Base-by-base conservation (phyloP, 495 filamentous ascomycete species). In the Trichocladium antarcticum region DNA sequence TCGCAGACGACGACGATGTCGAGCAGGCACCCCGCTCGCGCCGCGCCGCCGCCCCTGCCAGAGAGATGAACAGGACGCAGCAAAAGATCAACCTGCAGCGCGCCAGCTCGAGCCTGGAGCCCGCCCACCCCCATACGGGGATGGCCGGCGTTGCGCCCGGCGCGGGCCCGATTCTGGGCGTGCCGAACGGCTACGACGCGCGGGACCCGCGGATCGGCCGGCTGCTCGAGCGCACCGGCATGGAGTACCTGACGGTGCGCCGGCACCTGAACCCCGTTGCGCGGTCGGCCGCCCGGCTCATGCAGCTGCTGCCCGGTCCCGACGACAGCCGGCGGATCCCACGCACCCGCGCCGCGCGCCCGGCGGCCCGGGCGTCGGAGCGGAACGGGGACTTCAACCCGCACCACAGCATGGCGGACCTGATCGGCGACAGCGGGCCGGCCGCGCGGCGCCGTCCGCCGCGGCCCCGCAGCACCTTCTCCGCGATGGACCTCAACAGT, bases 41-140 rank as follows among this genome's bases (percentile, higher is more conserved):
- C 9, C 56, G 51, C 31, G 54, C 47, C 24, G 56, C 39, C n/a
- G 55, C 63, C 39, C 71, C 71, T n/a, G n/a, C n/a, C 5, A 66
- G 72, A 1, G 75, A 77, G 24, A 69, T 75, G 50, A 82, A 76
- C 47, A 70, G 81, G 17, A 84, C 79, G 5, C 82, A 85, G 60
- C 82, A 85, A 56, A 85, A 85, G 49, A 65, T 85, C 11, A 78
- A 82, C 67, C 74, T 85, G 1, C 80, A 85, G 60, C 71, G 82
- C 19, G 81, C 78, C 14, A 80, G 75, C 54, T 82, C 80, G 5
- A 74, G 70, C 51, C 72, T 83, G n/a, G 80, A 84, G 47, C 70
- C 75, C 5, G 49, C 72, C 10, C 69, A 72, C 27, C 65, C 65
- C 19, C 64, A 72, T 29, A 56, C 66, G 1, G 49, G 53, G 20